Base-by-base conservation (phyloP, 805 yeast genomes). In the Kluyveromyces nonfermentans region DNA sequence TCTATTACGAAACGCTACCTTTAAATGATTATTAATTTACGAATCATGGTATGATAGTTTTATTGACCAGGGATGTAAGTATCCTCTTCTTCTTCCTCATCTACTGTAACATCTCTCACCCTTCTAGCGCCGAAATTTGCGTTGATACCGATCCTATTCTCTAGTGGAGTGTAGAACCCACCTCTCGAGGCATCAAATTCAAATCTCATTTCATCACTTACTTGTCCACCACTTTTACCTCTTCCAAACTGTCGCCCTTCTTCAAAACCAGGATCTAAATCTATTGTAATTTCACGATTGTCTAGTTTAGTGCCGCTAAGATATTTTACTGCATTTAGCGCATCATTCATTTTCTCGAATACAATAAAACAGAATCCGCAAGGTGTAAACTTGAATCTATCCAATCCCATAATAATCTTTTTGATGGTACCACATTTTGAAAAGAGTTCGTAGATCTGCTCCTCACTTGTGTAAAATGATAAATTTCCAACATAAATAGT, bases 211-310 rank as follows among this genome's bases (percentile, higher is more conserved):
- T 86, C 95, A 56, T 83, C 89, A 41, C 82, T 69, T 1, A 82
- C 88, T 61, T 93, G 98, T 2, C 97, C 97, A 45, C 98, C 98
- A 48, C 77, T 80, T 14, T 75, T 73, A 37, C 97, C 97, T 56
- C 98, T 74, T 17, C 98, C 98, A 59, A 80, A 93, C 60, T 93
- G 97, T 51, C 98, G 73, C 1, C 98, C 98, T 54, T 90, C 97
- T 49, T 75, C 78, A 60, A 90, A 93, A 0, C 98, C 98, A 0
- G 97, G 96, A 59, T 93, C 98, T 54, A 94, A 70, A 65, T 93
- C 98, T 40, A 90, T 85, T 33, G 83, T 82, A 57, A 93, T 74
- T 33, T 73, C 69, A 48, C 85, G 79, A 41, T 89, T 95, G 57
- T 90, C 96, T 42, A 93, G 74, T 55, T 80, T 81, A 0, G 96